Base-by-base conservation (phyloP, 2,329 filamentous ascomycete species). In the Cercospora berteroae region DNA sequence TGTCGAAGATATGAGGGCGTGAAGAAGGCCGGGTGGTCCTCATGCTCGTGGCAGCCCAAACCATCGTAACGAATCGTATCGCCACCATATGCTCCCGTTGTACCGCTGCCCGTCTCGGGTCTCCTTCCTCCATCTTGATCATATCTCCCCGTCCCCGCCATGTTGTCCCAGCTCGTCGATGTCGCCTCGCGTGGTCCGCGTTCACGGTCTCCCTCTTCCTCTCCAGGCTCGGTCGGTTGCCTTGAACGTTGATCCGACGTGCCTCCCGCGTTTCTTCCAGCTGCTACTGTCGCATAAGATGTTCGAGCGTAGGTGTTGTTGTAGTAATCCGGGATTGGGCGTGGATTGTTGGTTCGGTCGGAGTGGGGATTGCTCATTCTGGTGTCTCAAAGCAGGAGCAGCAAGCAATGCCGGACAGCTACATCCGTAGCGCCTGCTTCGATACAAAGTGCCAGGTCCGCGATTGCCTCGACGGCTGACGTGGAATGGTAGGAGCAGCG, bases 1-100 rank as follows among this genome's bases (percentile, higher is more conserved):
- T 87, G 87, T 72, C 85, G 84, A 55, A 98, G 85, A 80, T 97
- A 97, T 5, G 92, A 93, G 0, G 94, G 94, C 10, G 89, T 85
- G 79, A 97, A 93, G 83, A 94, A 94, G 5, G 72, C 69, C 18
- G 71, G 69, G 36, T 75, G 70, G 50, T 75, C 72, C 6, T 76
- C 72, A 39, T 73, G 71, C 31, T 68, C 63, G 31, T 63, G 55
- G 36, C 67, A 73, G 18, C 66, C 66, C 58, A 71, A 25, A 9
- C 68, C 65, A 39, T 73, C 67, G 65, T 69, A 70, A 12, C 70
- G 67, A 57, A 68, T 60, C n/a, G 67, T 48, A 36, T 74, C 71
- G 18, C 52, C 66, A 33, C 64, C 67, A 58, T 66, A 67, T 39
- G 64, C 44, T 9, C 42, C 60, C 42, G 33, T 39, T 66, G 67